These are phyloP conservation scores for Tephrocybe sp. DNA, from an alignment of 768 basidiomycete species.

Conservation along the genomic window DNA sequence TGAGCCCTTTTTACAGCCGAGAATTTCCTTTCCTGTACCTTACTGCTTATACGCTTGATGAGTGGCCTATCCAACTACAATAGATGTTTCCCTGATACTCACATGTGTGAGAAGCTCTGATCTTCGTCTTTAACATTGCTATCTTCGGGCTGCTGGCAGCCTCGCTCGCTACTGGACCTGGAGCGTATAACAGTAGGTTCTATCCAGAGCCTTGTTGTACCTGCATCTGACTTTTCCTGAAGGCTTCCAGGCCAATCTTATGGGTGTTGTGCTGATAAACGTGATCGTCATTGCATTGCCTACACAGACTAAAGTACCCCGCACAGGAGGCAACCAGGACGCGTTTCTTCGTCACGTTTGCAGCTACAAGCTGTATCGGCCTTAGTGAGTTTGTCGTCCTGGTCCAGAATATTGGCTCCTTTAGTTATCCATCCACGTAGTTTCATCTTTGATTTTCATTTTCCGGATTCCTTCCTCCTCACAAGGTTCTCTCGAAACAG, in stretches of 20 bases:
- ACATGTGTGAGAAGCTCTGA: slow-evolving; percentile 2
- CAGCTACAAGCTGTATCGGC: slow-evolving; percentile 4
- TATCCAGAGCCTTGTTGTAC: background rate
- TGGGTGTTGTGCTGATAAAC: slow-evolving; percentile 16
- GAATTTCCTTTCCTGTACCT: too few species aligned
- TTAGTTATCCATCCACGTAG: slow-evolving; percentile 5
- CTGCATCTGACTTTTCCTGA: background rate
- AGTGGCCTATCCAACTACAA: background rate
- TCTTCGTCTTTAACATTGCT: slow-evolving; percentile 7
- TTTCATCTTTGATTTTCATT: slow-evolving; percentile 19
- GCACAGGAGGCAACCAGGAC: slow-evolving; percentile 8
- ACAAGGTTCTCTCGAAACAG: slow-evolving; percentile 24
- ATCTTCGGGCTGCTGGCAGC: slow-evolving; percentile 12
- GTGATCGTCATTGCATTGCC: slow-evolving; percentile 13
- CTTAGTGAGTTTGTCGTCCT: slow-evolving; percentile 9
- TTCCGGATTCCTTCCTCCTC: slow-evolving; percentile 21
- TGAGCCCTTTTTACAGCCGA: too few species aligned
- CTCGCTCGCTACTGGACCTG: slow-evolving; percentile 10
- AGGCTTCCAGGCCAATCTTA: slow-evolving; percentile 15
- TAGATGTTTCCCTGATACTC: background rate
- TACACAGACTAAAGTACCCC: slow-evolving; percentile 16
- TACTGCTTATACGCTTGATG: slow-evolving; percentile 9
- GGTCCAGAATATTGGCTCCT: background rate
- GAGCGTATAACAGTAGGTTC: slow-evolving; percentile 11
- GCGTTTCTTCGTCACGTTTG: slow-evolving; percentile 14